These are phyloP conservation scores for Lipomyces lipofer DNA, from an alignment of 805 yeast species.

Conservation along the genomic window DNA sequence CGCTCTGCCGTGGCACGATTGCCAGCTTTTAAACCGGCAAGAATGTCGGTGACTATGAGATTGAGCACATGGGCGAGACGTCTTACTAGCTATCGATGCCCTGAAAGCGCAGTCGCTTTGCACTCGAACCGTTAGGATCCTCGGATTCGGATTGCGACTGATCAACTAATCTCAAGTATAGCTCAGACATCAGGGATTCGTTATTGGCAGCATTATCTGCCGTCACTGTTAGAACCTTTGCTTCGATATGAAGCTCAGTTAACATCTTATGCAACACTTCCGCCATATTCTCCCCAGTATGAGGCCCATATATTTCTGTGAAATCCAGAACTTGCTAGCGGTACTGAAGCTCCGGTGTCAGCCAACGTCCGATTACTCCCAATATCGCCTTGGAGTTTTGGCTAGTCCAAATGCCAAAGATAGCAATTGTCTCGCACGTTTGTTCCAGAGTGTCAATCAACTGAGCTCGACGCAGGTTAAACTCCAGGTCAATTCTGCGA, in stretches of 20 bases:
- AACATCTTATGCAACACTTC: neutral
- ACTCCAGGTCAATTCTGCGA: neutral
- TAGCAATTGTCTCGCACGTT: neutral
- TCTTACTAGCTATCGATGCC: neutral
- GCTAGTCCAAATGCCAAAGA: neutral
- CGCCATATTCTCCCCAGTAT: conserved; percentile 3
- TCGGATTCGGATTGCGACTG: neutral
- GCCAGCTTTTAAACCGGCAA: conserved; percentile 1
- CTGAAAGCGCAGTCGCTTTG: conserved; percentile 3
- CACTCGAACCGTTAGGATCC: neutral
- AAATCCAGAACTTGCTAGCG: neutral
- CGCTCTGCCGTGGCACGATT: neutral
- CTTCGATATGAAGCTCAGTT: neutral
- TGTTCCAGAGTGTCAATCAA: too few relatives aligned
- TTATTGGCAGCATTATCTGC: conserved; percentile 1
- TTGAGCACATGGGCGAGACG: neutral
- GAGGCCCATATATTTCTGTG: neutral
- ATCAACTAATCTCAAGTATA: neutral
- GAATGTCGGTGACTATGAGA: neutral
- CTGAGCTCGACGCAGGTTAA: neutral
- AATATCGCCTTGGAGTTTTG: too few relatives aligned
- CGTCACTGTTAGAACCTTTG: neutral
- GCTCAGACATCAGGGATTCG: conserved; percentile 6
- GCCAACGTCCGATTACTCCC: neutral
- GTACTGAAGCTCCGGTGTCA: neutral